Evolutionary conservation across 441 rosid species (phyloP).

Genomic region (Gossypium gossypioides): DNA sequence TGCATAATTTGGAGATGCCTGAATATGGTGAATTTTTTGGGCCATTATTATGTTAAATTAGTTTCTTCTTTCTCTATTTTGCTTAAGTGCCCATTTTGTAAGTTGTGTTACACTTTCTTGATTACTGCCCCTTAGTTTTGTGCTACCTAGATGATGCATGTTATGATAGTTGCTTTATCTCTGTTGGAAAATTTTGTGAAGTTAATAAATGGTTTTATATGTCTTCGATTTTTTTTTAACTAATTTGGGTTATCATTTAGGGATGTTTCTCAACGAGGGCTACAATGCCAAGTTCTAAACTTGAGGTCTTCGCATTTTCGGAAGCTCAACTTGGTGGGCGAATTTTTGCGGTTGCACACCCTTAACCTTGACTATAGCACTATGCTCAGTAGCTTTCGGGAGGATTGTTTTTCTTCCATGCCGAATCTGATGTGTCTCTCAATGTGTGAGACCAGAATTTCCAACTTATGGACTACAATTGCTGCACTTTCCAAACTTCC

Average conservation of each 20-base stretch:
- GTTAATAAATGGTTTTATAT: neutral
- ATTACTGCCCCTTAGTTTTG: neutral
- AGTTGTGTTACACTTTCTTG: neutral
- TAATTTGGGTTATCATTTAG: slow-evolving; percentile 28
- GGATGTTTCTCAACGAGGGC: slow-evolving; percentile 63
- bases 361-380: slow-evolving; percentile 67
- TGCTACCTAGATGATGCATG: neutral
- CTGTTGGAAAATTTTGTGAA: neutral
- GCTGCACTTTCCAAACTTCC: slow-evolving; percentile 72
- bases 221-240: slow-evolving; percentile 8
- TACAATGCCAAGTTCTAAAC: slow-evolving; percentile 60
- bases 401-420: slow-evolving; percentile 74
- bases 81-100: neutral
- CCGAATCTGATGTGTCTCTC: slow-evolving; percentile 67
- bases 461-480: slow-evolving; percentile 72
- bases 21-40: neutral
- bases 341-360: slow-evolving; percentile 48
- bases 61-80: neutral
- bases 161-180: neutral
- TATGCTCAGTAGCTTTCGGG: slow-evolving; percentile 52
- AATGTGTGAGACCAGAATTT: slow-evolving; percentile 67
- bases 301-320: slow-evolving; percentile 50
- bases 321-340: slow-evolving; percentile 73
- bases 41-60: neutral
- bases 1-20: neutral